Percentiles rank a stretch among this genome's conserved stretches.
These are phyloP conservation scores for Paramecium primaurelia DNA, from an alignment of 73 alveolate genomes.

Conservation along the genomic window DNA sequence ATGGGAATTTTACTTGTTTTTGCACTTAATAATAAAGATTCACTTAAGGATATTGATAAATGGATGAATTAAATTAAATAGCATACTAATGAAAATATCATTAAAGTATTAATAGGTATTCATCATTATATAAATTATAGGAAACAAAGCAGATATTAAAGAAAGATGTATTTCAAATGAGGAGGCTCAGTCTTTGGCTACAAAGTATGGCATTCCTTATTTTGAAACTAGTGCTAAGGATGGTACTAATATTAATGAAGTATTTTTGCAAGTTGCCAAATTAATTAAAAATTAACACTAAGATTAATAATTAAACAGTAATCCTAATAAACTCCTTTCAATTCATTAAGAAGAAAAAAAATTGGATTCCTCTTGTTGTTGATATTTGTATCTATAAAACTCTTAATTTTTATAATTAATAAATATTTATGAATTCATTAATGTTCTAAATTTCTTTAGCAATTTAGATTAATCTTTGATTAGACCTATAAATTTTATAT, in stretches of 20 bases:
- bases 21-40: constrained; percentile 67
- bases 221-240: constrained; percentile 42
- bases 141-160: constrained; percentile 51
- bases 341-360: not conserved
- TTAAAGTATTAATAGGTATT: constrained; percentile 36
- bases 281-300: not conserved
- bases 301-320: not conserved
- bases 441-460: not conserved
- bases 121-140: not conserved
- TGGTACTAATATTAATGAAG: not conserved
- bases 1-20: constrained; percentile 64
- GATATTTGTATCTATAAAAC: not conserved
- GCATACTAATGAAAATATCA: constrained; percentile 29
- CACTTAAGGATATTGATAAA: constrained; percentile 67
- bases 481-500: not conserved
- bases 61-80: constrained; percentile 72
- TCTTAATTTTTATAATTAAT: not conserved
- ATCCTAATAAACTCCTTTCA: not conserved
- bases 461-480: too few relatives aligned
- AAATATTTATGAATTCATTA: too few relatives aligned
- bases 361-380: not conserved
- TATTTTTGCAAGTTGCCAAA: not conserved
- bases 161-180: constrained; percentile 60
- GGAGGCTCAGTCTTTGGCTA: constrained; percentile 66
- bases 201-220: not conserved